A percentile compares a stretch with the other conserved stretches of the same genome.
These are phyloP conservation scores for Candida peoriensis DNA, from an alignment of 805 yeast genomes.

Conservation along the genomic window DNA sequence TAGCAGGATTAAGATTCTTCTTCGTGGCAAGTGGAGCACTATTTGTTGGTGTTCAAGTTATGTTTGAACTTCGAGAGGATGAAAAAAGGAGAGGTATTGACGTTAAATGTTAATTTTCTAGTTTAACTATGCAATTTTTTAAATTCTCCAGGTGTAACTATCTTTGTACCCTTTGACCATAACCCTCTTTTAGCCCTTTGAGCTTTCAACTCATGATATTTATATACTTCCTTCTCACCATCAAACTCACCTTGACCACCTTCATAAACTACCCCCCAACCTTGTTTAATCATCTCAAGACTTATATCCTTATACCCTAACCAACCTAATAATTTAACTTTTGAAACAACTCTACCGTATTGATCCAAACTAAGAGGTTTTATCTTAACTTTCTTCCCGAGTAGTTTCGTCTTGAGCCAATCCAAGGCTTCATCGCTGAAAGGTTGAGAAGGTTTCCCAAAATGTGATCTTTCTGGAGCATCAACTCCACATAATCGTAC, in stretches of 20 bases:
- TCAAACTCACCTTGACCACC: slow-evolving; percentile 80
- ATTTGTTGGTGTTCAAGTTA: slow-evolving; percentile 83
- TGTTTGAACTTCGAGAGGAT: slow-evolving; percentile 87
- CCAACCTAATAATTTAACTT: slow-evolving; percentile 47
- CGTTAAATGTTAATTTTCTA: slow-evolving; percentile 53
- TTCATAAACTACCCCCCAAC: slow-evolving; percentile 86
- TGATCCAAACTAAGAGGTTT: slow-evolving; percentile 83
- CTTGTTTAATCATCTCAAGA: slow-evolving; percentile 77
- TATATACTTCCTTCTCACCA: slow-evolving; percentile 58
- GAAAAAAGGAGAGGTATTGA: slow-evolving; percentile 82
- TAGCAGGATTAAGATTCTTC: slow-evolving; percentile 60
- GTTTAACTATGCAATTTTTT: slow-evolving; percentile 40
- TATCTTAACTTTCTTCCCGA: slow-evolving; percentile 65
- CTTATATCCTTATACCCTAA: slow-evolving; percentile 78
- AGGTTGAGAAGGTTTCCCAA: slow-evolving; percentile 91
- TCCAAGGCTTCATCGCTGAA: slow-evolving; percentile 74
- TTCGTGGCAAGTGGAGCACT: slow-evolving; percentile 56
- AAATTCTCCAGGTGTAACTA: slow-evolving; percentile 75
- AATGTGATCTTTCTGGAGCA: slow-evolving; percentile 95
- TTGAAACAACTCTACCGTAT: slow-evolving; percentile 82
- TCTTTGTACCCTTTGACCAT: slow-evolving; percentile 52
- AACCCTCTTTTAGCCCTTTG: slow-evolving; percentile 55
- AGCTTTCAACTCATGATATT: slow-evolving; percentile 56
- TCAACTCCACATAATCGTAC: slow-evolving; percentile 89
- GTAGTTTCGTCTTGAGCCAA: slow-evolving; percentile 66